A percentile compares a stretch with the other conserved stretches of the same genome.
These are phyloP conservation scores for Dissophora globulifera DNA, from an alignment of 192 early-diverging fungal genomes.

Conservation along the genomic window DNA sequence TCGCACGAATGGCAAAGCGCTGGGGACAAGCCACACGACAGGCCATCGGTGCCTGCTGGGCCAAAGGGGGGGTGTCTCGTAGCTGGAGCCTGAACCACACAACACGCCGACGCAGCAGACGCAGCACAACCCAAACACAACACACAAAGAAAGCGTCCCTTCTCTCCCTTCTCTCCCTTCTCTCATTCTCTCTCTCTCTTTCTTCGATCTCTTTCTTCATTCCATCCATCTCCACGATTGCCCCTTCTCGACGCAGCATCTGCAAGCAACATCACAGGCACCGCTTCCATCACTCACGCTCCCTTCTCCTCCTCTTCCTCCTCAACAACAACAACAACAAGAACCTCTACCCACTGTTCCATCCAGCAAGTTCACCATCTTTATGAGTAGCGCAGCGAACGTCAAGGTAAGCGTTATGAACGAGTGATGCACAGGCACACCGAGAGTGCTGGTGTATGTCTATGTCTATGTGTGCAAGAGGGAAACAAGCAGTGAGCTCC, in stretches of 20 bases:
- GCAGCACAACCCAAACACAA: background rate
- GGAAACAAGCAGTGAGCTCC: too few relatives aligned
- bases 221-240: background rate
- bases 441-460: too few relatives aligned
- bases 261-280: background rate
- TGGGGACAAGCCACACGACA: slow-evolving; percentile 1
- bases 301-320: background rate
- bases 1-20: too few relatives aligned
- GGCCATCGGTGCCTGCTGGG: too few relatives aligned
- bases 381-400: slow-evolving; percentile 57
- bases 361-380: slow-evolving; percentile 30
- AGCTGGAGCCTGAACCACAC: slow-evolving; percentile 6
- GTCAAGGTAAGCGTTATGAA: slow-evolving; percentile 56
- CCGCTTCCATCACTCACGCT: background rate
- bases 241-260: background rate
- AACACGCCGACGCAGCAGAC: slow-evolving; percentile 6
- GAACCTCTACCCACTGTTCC: too few relatives aligned
- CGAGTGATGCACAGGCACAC: too few relatives aligned
- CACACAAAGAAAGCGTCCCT: too few relatives aligned
- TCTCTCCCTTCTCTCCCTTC: background rate
- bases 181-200: slow-evolving; percentile 5
- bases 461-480: too few relatives aligned
- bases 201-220: slow-evolving; percentile 9
- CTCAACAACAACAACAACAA: slow-evolving; percentile 1
- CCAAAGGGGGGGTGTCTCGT: too few relatives aligned